Base-by-base conservation (phyloP, 805 yeast genomes). In the Wickerhamomyces xylosicus region DNA sequence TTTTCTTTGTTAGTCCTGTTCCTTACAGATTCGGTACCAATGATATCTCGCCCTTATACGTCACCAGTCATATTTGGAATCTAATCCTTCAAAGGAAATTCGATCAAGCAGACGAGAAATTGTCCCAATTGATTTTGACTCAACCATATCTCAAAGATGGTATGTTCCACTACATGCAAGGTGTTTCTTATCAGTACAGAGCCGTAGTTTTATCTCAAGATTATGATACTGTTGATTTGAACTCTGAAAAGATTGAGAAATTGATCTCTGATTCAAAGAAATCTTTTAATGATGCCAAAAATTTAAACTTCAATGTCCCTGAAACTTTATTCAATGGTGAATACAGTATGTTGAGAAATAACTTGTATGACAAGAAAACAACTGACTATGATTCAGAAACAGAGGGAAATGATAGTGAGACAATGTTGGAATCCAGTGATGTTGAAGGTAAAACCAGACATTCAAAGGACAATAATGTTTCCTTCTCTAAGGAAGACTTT, bases 131-230 rank as follows among this genome's bases (percentile, higher is more conserved):
- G 11, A 15, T 52, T 18, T 20, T 43, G 15, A 39, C 18, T 31
- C 19, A 33, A 11, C 56, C 57, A 2, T 54, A 44, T 19, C 35
- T 43, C 3, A 34, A 41, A 14, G 53, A 54, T 25, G 58, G 58
- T 3, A 28, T 47, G n/a, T 48, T 37, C 31, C 43, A 48, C 32
- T 53, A 47, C 38, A 31, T 54, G 11, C 49, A 49, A 28, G 58
- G 58, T 6, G 34, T 51, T 3, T 41, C 53, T 4, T 45, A 36
- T 29, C 48, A 48, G 31, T n/a, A 50, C 14, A 48, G 50, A 36
- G 55, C 56, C 1, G 15, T 35, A 2, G 1, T 19, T 9, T 33
- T 46, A 18, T 22, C 37, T 1, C 37, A 37, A 11, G 37, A 15
- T 15, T 17, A 31, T 31, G 17, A 8, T 19, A 7, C 37, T 13